These are phyloP conservation scores for Xylariales sp. DNA, from an alignment of 2,329 filamentous ascomycete genomes.

Conservation along the genomic window DNA sequence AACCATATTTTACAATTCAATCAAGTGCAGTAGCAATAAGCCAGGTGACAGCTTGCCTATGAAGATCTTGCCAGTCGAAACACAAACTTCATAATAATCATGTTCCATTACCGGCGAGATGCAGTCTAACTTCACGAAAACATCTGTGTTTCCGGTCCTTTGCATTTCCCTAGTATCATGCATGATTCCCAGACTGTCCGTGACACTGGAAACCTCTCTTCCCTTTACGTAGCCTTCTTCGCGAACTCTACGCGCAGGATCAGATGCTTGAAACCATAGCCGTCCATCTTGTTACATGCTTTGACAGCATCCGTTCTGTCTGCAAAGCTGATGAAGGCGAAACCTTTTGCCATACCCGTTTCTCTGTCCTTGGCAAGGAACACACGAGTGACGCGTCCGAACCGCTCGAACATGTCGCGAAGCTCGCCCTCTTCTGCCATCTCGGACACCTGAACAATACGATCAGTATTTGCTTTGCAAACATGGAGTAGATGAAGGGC, in stretches of 20 bases:
- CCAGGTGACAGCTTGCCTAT: too few species aligned
- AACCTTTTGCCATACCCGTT: slow-evolving; percentile 93
- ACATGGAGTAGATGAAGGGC: neutral
- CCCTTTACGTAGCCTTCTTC: slow-evolving; percentile 56
- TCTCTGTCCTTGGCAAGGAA: slow-evolving; percentile 98
- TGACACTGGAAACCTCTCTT: too few species aligned
- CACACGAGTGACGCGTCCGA: slow-evolving; percentile 92
- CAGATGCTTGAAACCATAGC: slow-evolving; percentile 83
- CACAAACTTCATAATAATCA: neutral
- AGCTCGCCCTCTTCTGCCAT: slow-evolving; percentile 95
- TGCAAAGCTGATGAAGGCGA: slow-evolving; percentile 96
- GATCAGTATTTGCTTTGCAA: slow-evolving; percentile 22
- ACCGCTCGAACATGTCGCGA: slow-evolving; percentile 96
- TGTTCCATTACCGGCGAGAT: slow-evolving; percentile 3
- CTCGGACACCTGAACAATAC: slow-evolving; percentile 69
- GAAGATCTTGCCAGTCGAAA: too few species aligned
- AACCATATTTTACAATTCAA: too few species aligned
- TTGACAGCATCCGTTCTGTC: slow-evolving; percentile 85
- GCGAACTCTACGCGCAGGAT: slow-evolving; percentile 85
- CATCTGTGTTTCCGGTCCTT: neutral
- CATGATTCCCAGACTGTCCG: too few species aligned
- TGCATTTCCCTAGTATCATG: neutral
- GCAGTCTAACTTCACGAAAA: slow-evolving; percentile 7
- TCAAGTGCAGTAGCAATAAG: too few species aligned
- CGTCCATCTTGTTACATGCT: slow-evolving; percentile 97